Conservation (phyloP, 2,329 filamentous ascomycete genomes). For the Stemphylium beticola region DNA sequence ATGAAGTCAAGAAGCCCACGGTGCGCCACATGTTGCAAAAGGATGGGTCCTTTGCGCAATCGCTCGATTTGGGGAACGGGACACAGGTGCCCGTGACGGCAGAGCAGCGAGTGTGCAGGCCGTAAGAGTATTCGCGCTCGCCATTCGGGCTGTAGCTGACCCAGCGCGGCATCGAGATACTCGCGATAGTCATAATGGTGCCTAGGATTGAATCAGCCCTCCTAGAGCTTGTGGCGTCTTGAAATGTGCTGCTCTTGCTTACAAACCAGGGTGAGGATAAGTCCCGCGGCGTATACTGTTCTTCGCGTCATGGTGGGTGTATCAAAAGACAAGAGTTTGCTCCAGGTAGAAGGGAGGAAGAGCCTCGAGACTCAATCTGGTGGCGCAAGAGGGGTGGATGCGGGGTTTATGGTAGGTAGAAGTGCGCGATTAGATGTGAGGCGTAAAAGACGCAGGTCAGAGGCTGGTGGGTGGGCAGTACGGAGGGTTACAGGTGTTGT, state of each 20-base stretch:
- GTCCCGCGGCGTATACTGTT: slow-evolving; percentile 56
- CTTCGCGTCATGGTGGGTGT: slow-evolving; percentile 53
- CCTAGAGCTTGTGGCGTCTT: neutral
- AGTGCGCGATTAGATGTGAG: slow-evolving; percentile 1
- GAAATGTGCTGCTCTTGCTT: slow-evolving; percentile 15
- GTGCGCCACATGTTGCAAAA: slow-evolving; percentile 95
- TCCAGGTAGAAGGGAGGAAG: neutral
- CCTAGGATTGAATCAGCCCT: slow-evolving; percentile 55
- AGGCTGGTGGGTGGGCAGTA: slow-evolving; percentile 2
- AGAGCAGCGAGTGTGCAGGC: slow-evolving; percentile 82
- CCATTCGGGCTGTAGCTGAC: slow-evolving; percentile 62
- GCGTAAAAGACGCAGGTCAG: slow-evolving; percentile 2
- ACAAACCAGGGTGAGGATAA: slow-evolving; percentile 56
- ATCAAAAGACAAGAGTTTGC: neutral
- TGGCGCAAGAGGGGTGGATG: slow-evolving; percentile 12
- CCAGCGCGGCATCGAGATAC: slow-evolving; percentile 75
- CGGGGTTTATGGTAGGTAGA: slow-evolving; percentile 5
- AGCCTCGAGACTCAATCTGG: neutral
- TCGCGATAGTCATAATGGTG: slow-evolving; percentile 72
- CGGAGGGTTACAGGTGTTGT: slow-evolving; percentile 4
- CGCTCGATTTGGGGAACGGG: slow-evolving; percentile 69
- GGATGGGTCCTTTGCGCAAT: slow-evolving; percentile 70
- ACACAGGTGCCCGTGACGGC: slow-evolving; percentile 68
- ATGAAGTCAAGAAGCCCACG: slow-evolving; percentile 85
- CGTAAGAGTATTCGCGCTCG: slow-evolving; percentile 60